A percentile compares a stretch with the other conserved stretches of the same genome.
phyloP scores from a whole-genome alignment of 805 yeast genomes.

The Yarrowia deformans region DNA sequence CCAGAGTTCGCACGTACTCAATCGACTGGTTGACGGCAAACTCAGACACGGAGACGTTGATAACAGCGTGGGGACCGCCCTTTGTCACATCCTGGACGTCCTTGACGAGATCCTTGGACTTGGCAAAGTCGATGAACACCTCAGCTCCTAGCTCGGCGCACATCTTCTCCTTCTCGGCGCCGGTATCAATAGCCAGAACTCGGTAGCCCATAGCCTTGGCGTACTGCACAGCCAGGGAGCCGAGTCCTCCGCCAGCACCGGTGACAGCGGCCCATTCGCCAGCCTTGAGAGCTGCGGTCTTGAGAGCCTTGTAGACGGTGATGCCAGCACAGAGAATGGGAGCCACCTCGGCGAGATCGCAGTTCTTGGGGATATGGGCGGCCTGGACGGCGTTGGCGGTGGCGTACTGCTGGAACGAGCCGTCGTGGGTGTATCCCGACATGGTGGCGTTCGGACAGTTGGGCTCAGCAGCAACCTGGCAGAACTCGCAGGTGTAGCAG shows the following conservation, averaged over 20 bases:
- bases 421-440: constrained; percentile 89
- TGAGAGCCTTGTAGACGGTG: constrained; percentile 88
- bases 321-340: constrained; percentile 92
- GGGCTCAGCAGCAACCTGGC: constrained; percentile 71
- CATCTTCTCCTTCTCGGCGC: constrained; percentile 65
- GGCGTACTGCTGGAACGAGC: constrained; percentile 90
- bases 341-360: constrained; percentile 78
- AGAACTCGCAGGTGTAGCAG: constrained; percentile 78
- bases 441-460: constrained; percentile 72
- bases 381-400: constrained; percentile 90
- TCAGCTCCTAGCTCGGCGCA: constrained; percentile 70
- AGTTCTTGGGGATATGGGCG: constrained; percentile 74
- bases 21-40: constrained; percentile 65
- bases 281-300: constrained; percentile 72
- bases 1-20: constrained; percentile 56
- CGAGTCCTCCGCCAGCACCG: constrained; percentile 85
- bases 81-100: constrained; percentile 56
- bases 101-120: constrained; percentile 58
- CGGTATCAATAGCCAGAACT: constrained; percentile 75
- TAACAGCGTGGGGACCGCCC: constrained; percentile 75
- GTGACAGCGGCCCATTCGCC: constrained; percentile 81
- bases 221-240: constrained; percentile 75
- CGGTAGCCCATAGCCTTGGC: constrained; percentile 80
- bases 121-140: constrained; percentile 63
- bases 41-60: constrained; percentile 68